Evolutionary conservation across 768 basidiomycete species (phyloP), one percentile per base, ranked within the genome.

Genomic region (Tremella yokohamensis): DNA sequence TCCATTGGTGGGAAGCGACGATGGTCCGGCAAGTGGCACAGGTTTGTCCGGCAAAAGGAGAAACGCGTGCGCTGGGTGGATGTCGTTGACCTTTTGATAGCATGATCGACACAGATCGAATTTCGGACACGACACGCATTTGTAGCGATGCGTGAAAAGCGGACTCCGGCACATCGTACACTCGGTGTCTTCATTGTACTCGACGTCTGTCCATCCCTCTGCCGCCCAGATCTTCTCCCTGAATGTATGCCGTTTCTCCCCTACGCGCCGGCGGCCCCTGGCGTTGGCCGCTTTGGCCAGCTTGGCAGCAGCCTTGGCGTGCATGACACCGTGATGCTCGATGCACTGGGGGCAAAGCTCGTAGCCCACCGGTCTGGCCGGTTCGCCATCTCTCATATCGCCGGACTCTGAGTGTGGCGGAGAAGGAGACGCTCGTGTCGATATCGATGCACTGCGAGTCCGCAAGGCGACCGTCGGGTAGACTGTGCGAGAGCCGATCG

Each of bases 61-160:
- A 80, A 94, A 96, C 1, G 87, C 84, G 69, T 97, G 90, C 0
- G 84, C 82, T 0, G 92, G 93, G 68, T 97, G 92, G 15, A 94
- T 83, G 67, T 92, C 89, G 63, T 93, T 89, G 11, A 92, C 90
- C 78, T 89, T 72, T 18, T 68, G 69, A 51, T 74, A 69, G 85
- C 90, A 87, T 83, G 74, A 85, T 26, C 84, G 81, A 74, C 92
- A 97, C 25, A 96, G 78, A 66, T 86, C 84, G 72, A 90, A 87
- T 60, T 86, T 84, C 54, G 81, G 73, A 74, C 93, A 94, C 7
- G 85, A 86, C 6, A 84, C 83, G 57, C 77, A 96, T 77, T 90
- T 92, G 78, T 87, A 93, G 19, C 89, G 82, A 66, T 84, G 84
- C 44, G 79, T 79, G 25, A 78, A 79, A 3, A 88, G 83, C 4